Base-by-base conservation (phyloP, 208 protist species). In the Naegleria lovaniensis region DNA sequence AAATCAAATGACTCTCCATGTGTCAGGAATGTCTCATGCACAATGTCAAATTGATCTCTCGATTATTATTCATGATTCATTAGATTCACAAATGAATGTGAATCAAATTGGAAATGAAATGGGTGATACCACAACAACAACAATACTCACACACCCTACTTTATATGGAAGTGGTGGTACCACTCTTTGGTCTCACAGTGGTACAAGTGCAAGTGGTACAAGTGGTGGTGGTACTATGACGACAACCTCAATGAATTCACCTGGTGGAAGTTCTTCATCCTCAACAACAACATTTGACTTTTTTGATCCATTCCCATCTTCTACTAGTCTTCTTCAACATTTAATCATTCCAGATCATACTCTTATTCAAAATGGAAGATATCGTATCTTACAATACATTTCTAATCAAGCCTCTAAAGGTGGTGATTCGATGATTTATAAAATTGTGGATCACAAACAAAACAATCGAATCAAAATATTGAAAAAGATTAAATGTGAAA, bases 401-500 rank as follows among this genome's bases (percentile, higher is more conserved):
- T 79, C 67, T 36, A 79, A 79, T 79, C 16, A 79, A 79, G 16
- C 29, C 9, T 79, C 67, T 15, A 79, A 79, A 79, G 7, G 25
- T 15, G 67, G 67, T 15, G 67, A 79, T 36, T 79, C 16, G 0
- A 36, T 79, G 29, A 13, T 79, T 25, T 79, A 79, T 79, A 79
- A 79, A 79, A 36, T 79, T 36, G 7, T 79, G 9, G 67, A 79
- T 79, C n/a, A 36, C 6, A 79, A 79, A 33, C 43, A 48, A 48
- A 36, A 36, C 0, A 79, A 79, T 33, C 19, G 9, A 13, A 13
- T 33, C 7, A 79, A 79, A 33, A 79, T 79, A 36, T 79, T 79
- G 29, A 79, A 79, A 79, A 79, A 79, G n/a, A 79, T 79, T 79
- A 79, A 79, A 79, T 79, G 67, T 79, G 67, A 79, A 36, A 36